Base-by-base conservation (phyloP, 192 early-diverging fungal species). In the Backusella liffmaniae region DNA sequence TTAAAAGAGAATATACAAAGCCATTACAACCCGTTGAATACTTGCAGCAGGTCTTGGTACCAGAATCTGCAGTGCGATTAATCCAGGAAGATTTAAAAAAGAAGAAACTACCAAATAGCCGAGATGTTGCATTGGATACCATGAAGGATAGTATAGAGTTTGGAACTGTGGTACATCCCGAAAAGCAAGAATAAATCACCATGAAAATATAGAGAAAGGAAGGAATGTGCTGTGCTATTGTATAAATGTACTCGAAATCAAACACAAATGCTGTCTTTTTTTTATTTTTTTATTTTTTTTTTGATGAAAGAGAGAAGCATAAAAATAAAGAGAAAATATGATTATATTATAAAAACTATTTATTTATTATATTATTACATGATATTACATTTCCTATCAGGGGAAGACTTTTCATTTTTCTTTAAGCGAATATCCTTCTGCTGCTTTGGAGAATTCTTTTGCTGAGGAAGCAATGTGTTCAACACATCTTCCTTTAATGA, bases 11-110 rank as follows among this genome's bases (percentile, higher is more conserved):
- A 29, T 65, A 42, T 7, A 71, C 84, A 1, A 44, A 70, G 1
- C 88, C 88, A 16, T 84, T 87, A 76, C 41, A 73, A 39, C 86
- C 84, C 12, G 46, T 82, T 36, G 88, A 89, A 77, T 89, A 85
- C 51, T 53, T 89, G 16, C 83, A 89, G 65, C 84, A 89, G 30
- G 86, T 89, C 7, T 59, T 89, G 7, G 77, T 89, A 2, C 88
- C 88, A 3, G 88, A 89, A 70, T 69, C 80, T n/a, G 86, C 78
- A 0, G 42, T 80, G 6, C 76, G 86, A 39, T 70, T 87, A 21
- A 89, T 89, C 70, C 65, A 66, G 0, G 76, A 86, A 56, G 88
- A 89, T 65, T 46, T 68, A 21, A 29, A 44, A 37, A 26, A 42
- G 10, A n/a, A 30, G 5, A 30, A 69, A 7, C 12, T 29, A 49